These are phyloP conservation scores for Polyrhizophydium stewartii DNA, from an alignment of 371 early-diverging fungal genomes.

Conservation along the genomic window DNA sequence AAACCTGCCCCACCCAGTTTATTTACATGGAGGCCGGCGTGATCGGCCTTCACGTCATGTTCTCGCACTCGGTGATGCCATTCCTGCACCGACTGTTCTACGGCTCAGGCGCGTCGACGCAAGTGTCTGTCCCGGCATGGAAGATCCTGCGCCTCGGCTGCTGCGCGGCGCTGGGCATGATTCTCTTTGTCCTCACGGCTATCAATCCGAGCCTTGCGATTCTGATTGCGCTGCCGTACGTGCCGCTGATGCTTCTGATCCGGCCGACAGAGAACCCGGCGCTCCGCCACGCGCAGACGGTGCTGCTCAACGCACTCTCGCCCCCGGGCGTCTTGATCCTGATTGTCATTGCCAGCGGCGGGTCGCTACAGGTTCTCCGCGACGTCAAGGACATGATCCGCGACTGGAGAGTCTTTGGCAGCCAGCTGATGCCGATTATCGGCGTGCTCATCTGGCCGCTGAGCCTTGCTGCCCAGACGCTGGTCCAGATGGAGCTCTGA, in stretches of 20 bases:
- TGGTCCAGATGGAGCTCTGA: conserved; percentile 29
- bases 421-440: conserved; percentile 59
- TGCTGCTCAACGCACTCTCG: conserved; percentile 39
- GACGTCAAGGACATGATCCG: conserved; percentile 34
- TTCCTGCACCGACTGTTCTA: conserved; percentile 25
- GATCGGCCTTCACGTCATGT: conserved; percentile 19
- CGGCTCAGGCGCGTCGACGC: conserved; percentile 9
- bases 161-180: conserved; percentile 61
- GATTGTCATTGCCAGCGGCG: conserved; percentile 8
- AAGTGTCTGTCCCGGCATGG: conserved; percentile 34
- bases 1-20: background rate
- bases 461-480: conserved; percentile 50
- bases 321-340: conserved; percentile 46
- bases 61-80: conserved; percentile 27
- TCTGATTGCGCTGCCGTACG: conserved; percentile 59
- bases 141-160: conserved; percentile 64
- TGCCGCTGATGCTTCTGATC: conserved; percentile 60
- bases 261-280: conserved; percentile 31
- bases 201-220: conserved; percentile 83
- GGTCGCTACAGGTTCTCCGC: conserved; percentile 11
- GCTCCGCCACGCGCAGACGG: conserved; percentile 32
- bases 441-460: conserved; percentile 65
- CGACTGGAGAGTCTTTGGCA: conserved; percentile 56
- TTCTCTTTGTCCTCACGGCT: conserved; percentile 70
- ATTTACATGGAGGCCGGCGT: conserved; percentile 20